Conservation (phyloP, 2,329 filamentous ascomycete species). For the Penicillium oxalicum region DNA sequence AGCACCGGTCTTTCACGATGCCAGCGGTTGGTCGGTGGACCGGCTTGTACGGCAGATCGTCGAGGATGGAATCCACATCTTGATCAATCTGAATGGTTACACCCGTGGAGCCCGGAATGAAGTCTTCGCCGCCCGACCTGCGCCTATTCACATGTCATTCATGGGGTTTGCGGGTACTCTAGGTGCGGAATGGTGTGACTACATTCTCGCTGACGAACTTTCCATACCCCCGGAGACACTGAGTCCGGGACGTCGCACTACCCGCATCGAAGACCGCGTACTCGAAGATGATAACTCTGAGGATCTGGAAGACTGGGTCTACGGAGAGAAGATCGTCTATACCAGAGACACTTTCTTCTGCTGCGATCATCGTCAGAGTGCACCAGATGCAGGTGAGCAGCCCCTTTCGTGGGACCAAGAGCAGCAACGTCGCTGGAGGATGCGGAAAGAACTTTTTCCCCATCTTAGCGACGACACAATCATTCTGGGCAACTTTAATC, state of each 20-base stretch:
- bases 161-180: slow-evolving; percentile 98
- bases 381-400: slow-evolving; percentile 62
- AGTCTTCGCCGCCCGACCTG: slow-evolving; percentile 88
- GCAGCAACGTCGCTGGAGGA: slow-evolving; percentile 74
- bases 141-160: slow-evolving; percentile 97
- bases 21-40: slow-evolving; percentile 79
- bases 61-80: slow-evolving; percentile 81
- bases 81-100: slow-evolving; percentile 97
- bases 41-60: slow-evolving; percentile 80
- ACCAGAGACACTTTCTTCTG: slow-evolving; percentile 96
- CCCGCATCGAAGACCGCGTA: slow-evolving; percentile 63
- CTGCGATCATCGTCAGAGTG: slow-evolving; percentile 91
- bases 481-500: slow-evolving; percentile 97
- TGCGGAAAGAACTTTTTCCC: slow-evolving; percentile 91
- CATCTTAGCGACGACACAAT: slow-evolving; percentile 72
- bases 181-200: slow-evolving; percentile 97
- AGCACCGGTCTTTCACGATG: slow-evolving; percentile 84
- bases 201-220: slow-evolving; percentile 82
- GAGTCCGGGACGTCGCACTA: slow-evolving; percentile 69
- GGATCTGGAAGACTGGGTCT: slow-evolving; percentile 77
- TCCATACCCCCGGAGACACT: slow-evolving; percentile 79
- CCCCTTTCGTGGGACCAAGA: slow-evolving; percentile 76
- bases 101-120: slow-evolving; percentile 95
- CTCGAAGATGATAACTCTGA: slow-evolving; percentile 61
- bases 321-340: slow-evolving; percentile 94